Percentiles rank a stretch among this genome's conserved stretches.
phyloP scores from a whole-genome alignment of 2,329 filamentous ascomycete species.

The Pseudogymnoascus sp. region DNA sequence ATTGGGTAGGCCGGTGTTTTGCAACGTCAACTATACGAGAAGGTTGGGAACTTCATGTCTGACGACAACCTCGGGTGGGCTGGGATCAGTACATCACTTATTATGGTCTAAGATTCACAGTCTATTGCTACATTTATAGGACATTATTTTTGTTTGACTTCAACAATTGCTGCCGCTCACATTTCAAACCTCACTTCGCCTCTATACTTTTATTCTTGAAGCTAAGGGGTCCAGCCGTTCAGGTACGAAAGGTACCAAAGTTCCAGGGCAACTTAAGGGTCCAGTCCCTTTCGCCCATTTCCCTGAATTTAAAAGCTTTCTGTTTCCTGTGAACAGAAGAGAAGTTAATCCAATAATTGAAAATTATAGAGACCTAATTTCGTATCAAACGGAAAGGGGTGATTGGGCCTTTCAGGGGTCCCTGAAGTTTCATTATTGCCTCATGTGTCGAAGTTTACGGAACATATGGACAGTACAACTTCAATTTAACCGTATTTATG shows the following conservation, averaged over 20 bases:
- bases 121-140: background rate
- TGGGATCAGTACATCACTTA: background rate
- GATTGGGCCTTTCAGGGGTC: background rate
- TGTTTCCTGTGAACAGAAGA: background rate
- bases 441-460: background rate
- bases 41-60: slow-evolving; percentile 4
- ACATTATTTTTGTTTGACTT: background rate
- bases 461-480: background rate
- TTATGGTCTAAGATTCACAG: background rate
- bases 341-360: background rate
- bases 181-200: background rate
- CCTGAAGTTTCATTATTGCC: slow-evolving; percentile 2
- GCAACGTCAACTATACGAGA: background rate
- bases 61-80: background rate
- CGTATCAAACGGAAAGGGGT: background rate
- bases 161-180: background rate
- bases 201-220: background rate
- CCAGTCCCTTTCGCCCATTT: background rate
- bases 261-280: slow-evolving; percentile 2
- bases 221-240: slow-evolving; percentile 7
- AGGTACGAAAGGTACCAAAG: slow-evolving; percentile 2
- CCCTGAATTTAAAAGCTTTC: background rate
- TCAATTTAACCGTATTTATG: background rate
- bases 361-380: background rate
- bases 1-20: slow-evolving; percentile 4